These are phyloP conservation scores for Claviceps arundinis DNA, from an alignment of 2,329 filamentous ascomycete species.

Conservation along the genomic window DNA sequence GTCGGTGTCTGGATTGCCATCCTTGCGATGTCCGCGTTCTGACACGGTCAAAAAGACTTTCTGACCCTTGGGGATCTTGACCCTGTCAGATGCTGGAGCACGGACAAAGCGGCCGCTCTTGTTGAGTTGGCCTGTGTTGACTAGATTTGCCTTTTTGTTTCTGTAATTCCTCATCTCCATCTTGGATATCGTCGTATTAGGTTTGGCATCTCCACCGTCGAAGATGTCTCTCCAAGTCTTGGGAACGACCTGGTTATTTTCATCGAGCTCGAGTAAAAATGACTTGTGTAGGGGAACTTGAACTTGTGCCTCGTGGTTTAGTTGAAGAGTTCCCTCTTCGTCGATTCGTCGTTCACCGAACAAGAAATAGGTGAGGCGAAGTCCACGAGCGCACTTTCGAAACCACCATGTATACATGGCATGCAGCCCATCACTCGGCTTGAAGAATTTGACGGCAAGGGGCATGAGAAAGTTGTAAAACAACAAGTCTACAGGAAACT, in stretches of 20 bases:
- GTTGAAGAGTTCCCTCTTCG: conserved; percentile 60
- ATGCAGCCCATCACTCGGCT: conserved; percentile 72
- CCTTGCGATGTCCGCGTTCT: conserved; percentile 45
- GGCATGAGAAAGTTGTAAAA: conserved; percentile 98
- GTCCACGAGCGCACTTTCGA: conserved; percentile 61
- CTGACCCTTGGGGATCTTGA: conserved; percentile 78
- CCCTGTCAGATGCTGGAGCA: conserved; percentile 88
- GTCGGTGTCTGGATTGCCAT: conserved; percentile 39
- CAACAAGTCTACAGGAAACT: conserved; percentile 86
- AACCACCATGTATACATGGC: conserved; percentile 95
- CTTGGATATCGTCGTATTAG: conserved; percentile 20
- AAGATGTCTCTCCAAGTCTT: conserved; percentile 47
- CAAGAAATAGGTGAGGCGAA: conserved; percentile 83
- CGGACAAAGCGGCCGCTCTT: conserved; percentile 74
- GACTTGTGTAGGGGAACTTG: conserved; percentile 24
- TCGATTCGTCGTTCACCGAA: conserved; percentile 73
- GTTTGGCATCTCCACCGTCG: conserved; percentile 32
- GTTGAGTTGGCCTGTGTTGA: conserved; percentile 40
- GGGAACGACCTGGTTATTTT: conserved; percentile 29
- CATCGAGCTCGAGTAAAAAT: conserved; percentile 33
- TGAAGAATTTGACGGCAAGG: conserved; percentile 68
- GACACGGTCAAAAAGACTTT: conserved; percentile 68
- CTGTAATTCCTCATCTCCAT: conserved; percentile 24
- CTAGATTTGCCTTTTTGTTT: conserved; percentile 30
- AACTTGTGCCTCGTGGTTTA: conserved; percentile 22